Percentiles rank a stretch among this genome's conserved stretches.
These are phyloP conservation scores for Rhizopogon vinicolor DNA, from an alignment of 768 basidiomycete genomes.

Conservation along the genomic window DNA sequence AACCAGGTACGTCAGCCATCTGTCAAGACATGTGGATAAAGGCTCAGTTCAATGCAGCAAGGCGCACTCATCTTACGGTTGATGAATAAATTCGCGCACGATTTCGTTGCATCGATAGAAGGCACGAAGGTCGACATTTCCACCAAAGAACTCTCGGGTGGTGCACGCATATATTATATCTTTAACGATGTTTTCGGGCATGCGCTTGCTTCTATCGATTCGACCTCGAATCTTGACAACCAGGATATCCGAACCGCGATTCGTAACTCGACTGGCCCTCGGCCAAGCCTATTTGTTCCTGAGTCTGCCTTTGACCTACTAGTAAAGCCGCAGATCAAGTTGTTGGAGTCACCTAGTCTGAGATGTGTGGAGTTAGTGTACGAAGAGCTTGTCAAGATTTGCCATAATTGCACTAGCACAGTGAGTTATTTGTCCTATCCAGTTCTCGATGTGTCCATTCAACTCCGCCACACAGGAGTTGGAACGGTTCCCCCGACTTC, in stretches of 20 bases:
- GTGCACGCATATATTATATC: constrained; percentile 98
- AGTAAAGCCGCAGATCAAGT: constrained; percentile 97
- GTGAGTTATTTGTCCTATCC: constrained; percentile 40
- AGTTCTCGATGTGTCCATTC: neutral
- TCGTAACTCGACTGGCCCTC: constrained; percentile 94
- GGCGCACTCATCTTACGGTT: constrained; percentile 87
- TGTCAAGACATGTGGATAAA: neutral
- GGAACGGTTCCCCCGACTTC: constrained; percentile 90
- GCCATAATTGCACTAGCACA: constrained; percentile 93
- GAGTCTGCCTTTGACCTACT: constrained; percentile 96
- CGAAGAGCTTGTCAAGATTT: constrained; percentile 98
- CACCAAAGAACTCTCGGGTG: constrained; percentile 97
- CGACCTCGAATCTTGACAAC: constrained; percentile 85
- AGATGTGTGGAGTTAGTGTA: constrained; percentile 98
- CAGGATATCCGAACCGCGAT: constrained; percentile 98
- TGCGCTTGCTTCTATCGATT: constrained; percentile 85
- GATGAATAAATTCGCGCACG: constrained; percentile 98
- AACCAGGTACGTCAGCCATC: constrained; percentile 55
- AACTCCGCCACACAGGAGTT: constrained; percentile 58
- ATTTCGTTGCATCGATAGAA: constrained; percentile 96
- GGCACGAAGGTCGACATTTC: constrained; percentile 95
- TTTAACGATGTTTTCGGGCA: constrained; percentile 98
- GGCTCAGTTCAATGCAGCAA: constrained; percentile 42
- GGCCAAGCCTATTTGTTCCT: constrained; percentile 95
- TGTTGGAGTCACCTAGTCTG: constrained; percentile 90